A percentile compares a stretch with the other conserved stretches of the same genome.
Evolutionary conservation across 257 asterid genomes (phyloP).

Genomic region (Solanum pinnatisectum): DNA sequence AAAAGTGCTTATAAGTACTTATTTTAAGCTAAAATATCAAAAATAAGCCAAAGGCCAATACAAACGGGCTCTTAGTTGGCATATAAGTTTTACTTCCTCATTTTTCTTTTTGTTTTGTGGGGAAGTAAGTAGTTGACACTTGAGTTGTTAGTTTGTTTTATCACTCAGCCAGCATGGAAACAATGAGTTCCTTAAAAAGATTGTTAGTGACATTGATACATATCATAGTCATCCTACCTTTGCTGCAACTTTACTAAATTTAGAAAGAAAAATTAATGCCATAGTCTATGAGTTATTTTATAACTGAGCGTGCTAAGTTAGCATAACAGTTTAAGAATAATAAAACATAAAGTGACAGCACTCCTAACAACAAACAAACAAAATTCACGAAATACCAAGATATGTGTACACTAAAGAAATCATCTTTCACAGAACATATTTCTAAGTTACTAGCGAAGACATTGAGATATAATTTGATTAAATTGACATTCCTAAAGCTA

Average conservation of each 20-base stretch:
- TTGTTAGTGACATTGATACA: not conserved
- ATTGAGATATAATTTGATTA: not conserved
- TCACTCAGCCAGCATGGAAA: not conserved
- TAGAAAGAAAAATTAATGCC: not conserved
- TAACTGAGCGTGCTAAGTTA: not conserved
- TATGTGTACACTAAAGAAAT: not conserved
- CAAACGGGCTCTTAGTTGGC: not conserved
- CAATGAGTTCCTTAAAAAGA: not conserved
- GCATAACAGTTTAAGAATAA: not conserved
- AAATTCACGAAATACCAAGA: not conserved
- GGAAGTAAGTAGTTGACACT: not conserved
- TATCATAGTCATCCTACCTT: not conserved
- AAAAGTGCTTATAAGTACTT: too few relatives aligned
- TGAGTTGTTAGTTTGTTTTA: not conserved
- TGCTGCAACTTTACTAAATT: not conserved
- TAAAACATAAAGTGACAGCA: not conserved
- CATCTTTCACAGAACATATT: not conserved
- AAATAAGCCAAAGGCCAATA: too few relatives aligned
- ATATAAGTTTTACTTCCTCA: not conserved
- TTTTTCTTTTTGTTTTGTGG: too few relatives aligned
- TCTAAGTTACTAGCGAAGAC: not conserved
- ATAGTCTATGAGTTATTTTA: not conserved
- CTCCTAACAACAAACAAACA: not conserved
- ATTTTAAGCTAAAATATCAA: too few relatives aligned
- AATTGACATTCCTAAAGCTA: not conserved